A percentile compares a stretch with the other conserved stretches of the same genome.
Conservation (phyloP, 768 basidiomycete genomes). For the Astraeus odoratus region DNA sequence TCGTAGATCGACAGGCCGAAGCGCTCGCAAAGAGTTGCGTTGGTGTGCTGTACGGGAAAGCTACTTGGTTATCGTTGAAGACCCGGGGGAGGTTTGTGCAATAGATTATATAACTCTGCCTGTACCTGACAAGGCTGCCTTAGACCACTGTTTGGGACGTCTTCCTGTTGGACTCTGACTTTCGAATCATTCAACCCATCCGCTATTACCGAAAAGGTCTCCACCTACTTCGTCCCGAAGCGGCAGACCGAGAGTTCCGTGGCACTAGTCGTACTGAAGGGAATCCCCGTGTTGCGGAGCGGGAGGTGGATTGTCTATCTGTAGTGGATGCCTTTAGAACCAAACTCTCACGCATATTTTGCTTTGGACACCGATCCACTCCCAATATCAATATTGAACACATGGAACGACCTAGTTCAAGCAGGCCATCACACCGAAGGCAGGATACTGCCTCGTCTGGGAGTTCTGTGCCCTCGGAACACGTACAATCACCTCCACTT, state of each 20-base stretch:
- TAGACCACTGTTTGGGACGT: conserved; percentile 90
- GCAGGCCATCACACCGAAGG: conserved; percentile 3
- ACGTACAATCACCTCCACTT: conserved; percentile 40
- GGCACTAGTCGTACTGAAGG: conserved; percentile 13
- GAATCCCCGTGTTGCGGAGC: conserved; percentile 15
- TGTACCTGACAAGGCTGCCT: conserved; percentile 1
- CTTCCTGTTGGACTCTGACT: conserved; percentile 85
- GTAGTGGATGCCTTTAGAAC: conserved; percentile 44
- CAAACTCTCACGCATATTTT: conserved; percentile 40
- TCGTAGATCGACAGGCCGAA: conserved; percentile 56
- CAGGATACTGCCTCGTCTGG: conserved; percentile 23
- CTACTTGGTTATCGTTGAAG: conserved; percentile 80
- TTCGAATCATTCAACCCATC: conserved; percentile 84
- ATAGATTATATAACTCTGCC: background rate
- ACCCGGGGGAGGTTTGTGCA: conserved; percentile 70
- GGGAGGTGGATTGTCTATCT: conserved; percentile 31
- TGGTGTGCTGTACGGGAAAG: conserved; percentile 95
- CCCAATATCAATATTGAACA: conserved; percentile 8
- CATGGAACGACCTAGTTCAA: conserved; percentile 2
- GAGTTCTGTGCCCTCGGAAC: conserved; percentile 31
- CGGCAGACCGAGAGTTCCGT: conserved; percentile 21
- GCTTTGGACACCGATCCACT: conserved; percentile 22
- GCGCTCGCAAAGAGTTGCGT: conserved; percentile 54
- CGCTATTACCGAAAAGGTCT: conserved; percentile 85
- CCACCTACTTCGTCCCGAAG: conserved; percentile 47